Evolutionary conservation across 2,329 filamentous ascomycete genomes (phyloP).

Genomic region (Thermothelomyces thermophilus): DNA sequence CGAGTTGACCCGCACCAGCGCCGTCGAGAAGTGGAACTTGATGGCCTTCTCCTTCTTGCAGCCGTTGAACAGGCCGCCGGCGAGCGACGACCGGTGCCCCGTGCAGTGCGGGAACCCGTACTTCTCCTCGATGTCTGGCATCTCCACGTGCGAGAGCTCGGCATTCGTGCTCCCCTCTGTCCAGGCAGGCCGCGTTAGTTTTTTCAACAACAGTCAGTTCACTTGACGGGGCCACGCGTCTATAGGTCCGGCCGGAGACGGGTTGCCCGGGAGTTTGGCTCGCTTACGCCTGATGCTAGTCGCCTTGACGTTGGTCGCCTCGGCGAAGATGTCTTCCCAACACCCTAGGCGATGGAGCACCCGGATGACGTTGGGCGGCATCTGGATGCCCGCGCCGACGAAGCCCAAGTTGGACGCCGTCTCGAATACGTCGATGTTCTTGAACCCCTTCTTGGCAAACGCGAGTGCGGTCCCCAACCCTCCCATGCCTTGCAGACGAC

Average conservation of each 20-base stretch:
- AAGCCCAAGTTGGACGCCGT: conserved; percentile 67
- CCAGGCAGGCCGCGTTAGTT: too few species aligned
- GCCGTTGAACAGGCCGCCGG: conserved; percentile 62
- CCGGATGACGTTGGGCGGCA: conserved; percentile 74
- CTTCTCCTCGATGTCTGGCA: conserved; percentile 58
- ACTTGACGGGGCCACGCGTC: too few species aligned
- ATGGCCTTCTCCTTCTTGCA: conserved; percentile 57
- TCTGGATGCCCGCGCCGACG: conserved; percentile 77
- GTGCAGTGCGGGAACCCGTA: conserved; percentile 77
- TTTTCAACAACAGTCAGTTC: too few species aligned
- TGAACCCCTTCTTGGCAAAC: conserved; percentile 70
- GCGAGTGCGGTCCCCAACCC: conserved; percentile 66
- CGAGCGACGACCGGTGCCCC: conserved; percentile 67
- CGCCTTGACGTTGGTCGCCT: conserved; percentile 63
- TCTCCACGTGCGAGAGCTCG: conserved; percentile 64
- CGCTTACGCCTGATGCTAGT: conserved; percentile 66
- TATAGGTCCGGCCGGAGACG: too few species aligned
- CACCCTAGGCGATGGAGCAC: conserved; percentile 67
- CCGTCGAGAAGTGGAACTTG: conserved; percentile 60
- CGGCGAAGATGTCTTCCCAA: conserved; percentile 62
- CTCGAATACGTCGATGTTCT: conserved; percentile 67
- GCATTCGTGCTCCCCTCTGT: conserved; percentile 59
- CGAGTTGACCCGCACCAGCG: conserved; percentile 48
- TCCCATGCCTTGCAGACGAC: conserved; percentile 60
- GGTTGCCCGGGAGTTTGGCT: too few species aligned